These are phyloP conservation scores for Sambucus nigra DNA, from an alignment of 129 eudicot species.

Conservation along the genomic window DNA sequence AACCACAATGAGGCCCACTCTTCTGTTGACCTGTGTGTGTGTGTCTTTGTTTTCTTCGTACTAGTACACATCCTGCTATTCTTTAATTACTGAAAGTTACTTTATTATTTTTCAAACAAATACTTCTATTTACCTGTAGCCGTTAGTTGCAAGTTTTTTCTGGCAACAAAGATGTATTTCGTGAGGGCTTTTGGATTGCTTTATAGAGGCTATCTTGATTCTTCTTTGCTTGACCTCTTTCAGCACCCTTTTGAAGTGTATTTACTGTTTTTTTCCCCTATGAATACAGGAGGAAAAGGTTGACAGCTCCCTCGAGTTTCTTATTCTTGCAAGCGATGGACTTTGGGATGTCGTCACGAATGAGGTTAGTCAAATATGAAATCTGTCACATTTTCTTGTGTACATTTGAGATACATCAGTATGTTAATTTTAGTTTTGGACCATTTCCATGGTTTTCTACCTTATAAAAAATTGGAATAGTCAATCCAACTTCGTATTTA, in stretches of 20 bases:
- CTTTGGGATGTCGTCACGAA: constrained; percentile 96
- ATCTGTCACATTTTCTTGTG: neutral
- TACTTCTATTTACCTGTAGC: too few species aligned
- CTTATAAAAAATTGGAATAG: too few species aligned
- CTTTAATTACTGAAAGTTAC: too few species aligned
- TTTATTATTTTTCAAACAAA: too few species aligned
- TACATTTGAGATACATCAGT: neutral
- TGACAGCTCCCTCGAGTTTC: constrained; percentile 75
- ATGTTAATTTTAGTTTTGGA: too few species aligned
- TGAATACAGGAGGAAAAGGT: constrained; percentile 56
- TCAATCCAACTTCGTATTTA: too few species aligned
- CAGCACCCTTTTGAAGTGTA: neutral
- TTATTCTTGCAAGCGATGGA: constrained; percentile 93
- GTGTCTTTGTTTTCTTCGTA: too few species aligned
- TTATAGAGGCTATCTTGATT: neutral
- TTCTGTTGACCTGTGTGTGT: too few species aligned
- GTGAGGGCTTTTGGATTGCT: neutral
- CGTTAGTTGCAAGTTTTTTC: neutral
- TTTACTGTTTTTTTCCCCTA: neutral
- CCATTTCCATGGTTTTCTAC: too few species aligned
- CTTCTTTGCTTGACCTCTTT: neutral
- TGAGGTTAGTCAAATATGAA: constrained; percentile 31
- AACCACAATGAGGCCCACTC: too few species aligned
- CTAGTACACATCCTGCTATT: too few species aligned
- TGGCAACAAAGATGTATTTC: too few species aligned